Evolutionary conservation across 768 basidiomycete species (phyloP), one percentile per base, ranked within the genome.

Genomic region (Phylloporus sp.): DNA sequence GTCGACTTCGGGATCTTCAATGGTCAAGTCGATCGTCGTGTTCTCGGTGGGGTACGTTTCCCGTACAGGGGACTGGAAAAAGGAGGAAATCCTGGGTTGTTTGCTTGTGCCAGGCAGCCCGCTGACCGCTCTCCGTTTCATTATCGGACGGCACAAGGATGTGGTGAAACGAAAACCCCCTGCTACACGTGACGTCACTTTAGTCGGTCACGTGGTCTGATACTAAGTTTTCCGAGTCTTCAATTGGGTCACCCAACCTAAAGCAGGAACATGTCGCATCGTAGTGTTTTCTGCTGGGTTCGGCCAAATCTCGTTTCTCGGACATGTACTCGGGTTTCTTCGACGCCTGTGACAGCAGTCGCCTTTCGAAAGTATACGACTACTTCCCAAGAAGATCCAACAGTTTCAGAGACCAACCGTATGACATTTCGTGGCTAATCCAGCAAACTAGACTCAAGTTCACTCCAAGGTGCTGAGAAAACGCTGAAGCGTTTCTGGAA

Each of bases 401-500:
- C 70, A 5, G 61, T 74, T 31, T 79, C 84, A 1, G 80, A 80
- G 51, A 84, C 82, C 15, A 84, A 84, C 56, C 82, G 84, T 85
- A 65, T 52, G 73, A 66, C 23, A 27, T 32, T n/a, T n/a, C n/a
- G n/a, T 6, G 46, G 35, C 39, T 23, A 8, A 37, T 32, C 27
- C 39, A 6, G 10, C 35, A 10, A 36, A 39, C 11, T 24, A 15
- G 22, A n/a, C 48, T 55, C 14, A 53, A 36, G 18, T 38, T 26
- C 43, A 38, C 49, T 8, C 57, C 3, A 44, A 96, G 93, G 86
- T 50, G 91, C 90, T 10, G 90, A 96, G 67, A 78, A 81, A 31
- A 87, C 90, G 2, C 72, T 90, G 65, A 85, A 86, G 54, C 75
- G 96, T 21, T 98, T 98, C 63, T 99, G 96, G 96, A 93, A 92